Evolutionary conservation across 2,329 filamentous ascomycete genomes (phyloP).

Genomic region (Exophiala bonariae): DNA sequence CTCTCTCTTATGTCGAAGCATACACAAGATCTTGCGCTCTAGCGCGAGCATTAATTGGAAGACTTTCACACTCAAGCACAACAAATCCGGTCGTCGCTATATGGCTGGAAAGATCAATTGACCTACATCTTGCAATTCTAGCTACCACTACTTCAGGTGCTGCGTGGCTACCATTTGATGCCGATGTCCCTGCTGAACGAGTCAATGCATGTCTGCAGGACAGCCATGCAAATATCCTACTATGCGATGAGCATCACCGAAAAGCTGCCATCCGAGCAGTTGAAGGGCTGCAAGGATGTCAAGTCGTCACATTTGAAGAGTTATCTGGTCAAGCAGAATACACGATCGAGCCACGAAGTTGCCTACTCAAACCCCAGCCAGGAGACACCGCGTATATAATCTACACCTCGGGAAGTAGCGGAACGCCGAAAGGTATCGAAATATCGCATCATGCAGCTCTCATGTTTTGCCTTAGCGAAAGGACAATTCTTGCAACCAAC

Average conservation of each 20-base stretch:
- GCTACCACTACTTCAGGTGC: constrained; percentile 6
- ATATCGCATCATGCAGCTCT: too few species aligned
- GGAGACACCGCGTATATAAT: neutral
- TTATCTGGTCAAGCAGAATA: constrained; percentile 2
- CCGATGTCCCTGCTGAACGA: constrained; percentile 4
- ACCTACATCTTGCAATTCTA: constrained; percentile 3
- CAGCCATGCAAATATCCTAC: constrained; percentile 1
- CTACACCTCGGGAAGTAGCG: constrained; percentile 1
- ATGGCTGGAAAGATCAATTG: constrained; percentile 8
- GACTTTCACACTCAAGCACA: too few species aligned
- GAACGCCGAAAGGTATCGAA: too few species aligned
- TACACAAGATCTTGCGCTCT: too few species aligned
- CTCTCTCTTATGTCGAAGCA: too few species aligned
- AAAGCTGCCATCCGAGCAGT: constrained; percentile 2
- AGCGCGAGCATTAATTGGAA: too few species aligned
- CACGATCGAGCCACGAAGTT: neutral
- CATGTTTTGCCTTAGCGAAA: too few species aligned
- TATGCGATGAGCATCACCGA: constrained; percentile 3
- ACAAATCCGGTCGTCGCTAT: too few species aligned
- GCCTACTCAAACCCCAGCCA: too few species aligned
- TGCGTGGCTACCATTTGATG: constrained; percentile 5
- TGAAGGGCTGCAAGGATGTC: neutral
- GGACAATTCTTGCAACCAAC: too few species aligned
- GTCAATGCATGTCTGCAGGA: constrained; percentile 2
- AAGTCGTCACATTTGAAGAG: constrained; percentile 4